These are phyloP conservation scores for Lolium multiflorum DNA, from an alignment of 176 grass and related monocot species.

Conservation along the genomic window DNA sequence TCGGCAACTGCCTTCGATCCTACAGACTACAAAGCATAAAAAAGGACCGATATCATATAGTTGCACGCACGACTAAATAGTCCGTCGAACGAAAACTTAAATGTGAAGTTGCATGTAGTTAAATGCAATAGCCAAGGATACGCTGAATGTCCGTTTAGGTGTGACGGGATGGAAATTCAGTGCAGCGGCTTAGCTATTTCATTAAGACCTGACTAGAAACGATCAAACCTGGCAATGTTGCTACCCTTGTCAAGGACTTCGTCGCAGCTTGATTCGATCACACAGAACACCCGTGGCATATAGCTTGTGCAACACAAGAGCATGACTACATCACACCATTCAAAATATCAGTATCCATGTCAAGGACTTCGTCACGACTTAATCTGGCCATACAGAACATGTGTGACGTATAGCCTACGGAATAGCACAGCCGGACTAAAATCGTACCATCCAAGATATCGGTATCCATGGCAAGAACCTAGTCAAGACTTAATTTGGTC, in stretches of 20 bases:
- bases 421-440: background rate
- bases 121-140: background rate
- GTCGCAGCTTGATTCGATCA: background rate
- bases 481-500: constrained; percentile 5
- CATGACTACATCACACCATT: background rate
- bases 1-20: too few species aligned
- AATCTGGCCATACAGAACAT: background rate
- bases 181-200: too few species aligned
- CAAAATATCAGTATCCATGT: background rate
- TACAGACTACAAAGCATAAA: background rate
- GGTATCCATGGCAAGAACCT: background rate
- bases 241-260: background rate
- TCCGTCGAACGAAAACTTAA: background rate
- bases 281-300: too few species aligned
- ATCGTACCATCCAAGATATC: too few species aligned
- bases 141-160: background rate
- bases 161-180: background rate
- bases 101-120: background rate
- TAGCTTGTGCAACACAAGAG: background rate
- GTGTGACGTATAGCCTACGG: background rate
- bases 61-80: background rate
- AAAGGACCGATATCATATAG: background rate
- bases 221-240: background rate
- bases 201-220: too few species aligned
- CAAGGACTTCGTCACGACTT: background rate